These are phyloP conservation scores for Boletus sp. DNA, from an alignment of 768 basidiomycete species.

Conservation along the genomic window DNA sequence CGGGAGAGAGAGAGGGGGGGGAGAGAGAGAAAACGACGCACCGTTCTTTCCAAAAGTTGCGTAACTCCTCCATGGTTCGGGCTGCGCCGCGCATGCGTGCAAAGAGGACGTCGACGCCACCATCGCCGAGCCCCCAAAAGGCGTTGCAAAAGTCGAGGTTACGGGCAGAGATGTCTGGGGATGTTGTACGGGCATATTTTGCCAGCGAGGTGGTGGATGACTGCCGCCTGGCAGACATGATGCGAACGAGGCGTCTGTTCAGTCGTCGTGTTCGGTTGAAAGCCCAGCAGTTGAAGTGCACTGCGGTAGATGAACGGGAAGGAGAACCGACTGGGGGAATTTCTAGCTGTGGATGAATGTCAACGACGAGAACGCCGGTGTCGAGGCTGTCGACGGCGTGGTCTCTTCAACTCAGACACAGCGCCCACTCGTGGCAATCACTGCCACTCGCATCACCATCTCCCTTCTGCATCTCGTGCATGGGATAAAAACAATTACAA, in stretches of 20 bases:
- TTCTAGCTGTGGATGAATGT: not conserved
- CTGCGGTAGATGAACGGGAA: not conserved
- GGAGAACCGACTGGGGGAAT: not conserved
- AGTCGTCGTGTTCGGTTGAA: conserved; percentile 14
- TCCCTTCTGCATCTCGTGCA: no score
- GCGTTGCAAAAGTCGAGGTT: conserved; percentile 92
- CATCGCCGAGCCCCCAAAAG: conserved; percentile 89
- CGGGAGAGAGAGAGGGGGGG: not conserved
- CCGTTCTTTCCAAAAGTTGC: conserved; percentile 92
- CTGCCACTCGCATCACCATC: not conserved
- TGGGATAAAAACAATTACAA: not conserved
- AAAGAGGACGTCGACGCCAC: conserved; percentile 86
- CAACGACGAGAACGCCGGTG: not conserved
- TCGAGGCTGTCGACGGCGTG: conserved; percentile 6
- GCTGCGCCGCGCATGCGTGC: conserved; percentile 83
- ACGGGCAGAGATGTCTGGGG: conserved; percentile 41
- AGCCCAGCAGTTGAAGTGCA: conserved; percentile 19
- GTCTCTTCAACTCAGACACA: not conserved
- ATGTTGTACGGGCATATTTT: conserved; percentile 57
- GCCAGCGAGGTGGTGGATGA: conserved; percentile 79
- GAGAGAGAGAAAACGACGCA: conserved; percentile 34
- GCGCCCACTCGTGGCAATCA: conserved; percentile 17
- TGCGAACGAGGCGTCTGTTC: conserved; percentile 12
- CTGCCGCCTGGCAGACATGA: conserved; percentile 75
- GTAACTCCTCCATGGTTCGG: conserved; percentile 86